Evolutionary conservation across 805 yeast genomes (phyloP).

Genomic region (Candida saitoana): DNA sequence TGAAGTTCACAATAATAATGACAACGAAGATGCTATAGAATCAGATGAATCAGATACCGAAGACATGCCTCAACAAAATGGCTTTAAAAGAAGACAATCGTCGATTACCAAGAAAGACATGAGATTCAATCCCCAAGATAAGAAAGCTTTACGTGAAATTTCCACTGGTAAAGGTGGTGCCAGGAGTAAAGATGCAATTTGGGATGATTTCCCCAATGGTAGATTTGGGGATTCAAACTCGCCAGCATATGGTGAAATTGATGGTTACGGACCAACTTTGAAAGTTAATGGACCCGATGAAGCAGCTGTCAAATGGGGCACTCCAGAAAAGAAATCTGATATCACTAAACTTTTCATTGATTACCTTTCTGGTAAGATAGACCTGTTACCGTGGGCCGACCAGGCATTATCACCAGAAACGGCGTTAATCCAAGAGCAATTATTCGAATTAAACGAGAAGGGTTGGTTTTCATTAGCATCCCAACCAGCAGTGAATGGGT

Average conservation of each 20-base stretch:
- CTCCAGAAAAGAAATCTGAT: slow-evolving; percentile 58
- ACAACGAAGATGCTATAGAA: slow-evolving; percentile 33
- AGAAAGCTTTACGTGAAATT: slow-evolving; percentile 65
- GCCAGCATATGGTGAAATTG: slow-evolving; percentile 97
- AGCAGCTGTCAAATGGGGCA: slow-evolving; percentile 78
- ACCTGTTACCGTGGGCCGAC: slow-evolving; percentile 89
- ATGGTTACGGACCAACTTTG: slow-evolving; percentile 91
- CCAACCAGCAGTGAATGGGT: slow-evolving; percentile 89
- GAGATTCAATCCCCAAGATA: slow-evolving; percentile 18
- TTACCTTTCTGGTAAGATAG: slow-evolving; percentile 71
- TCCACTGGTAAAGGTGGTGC: slow-evolving; percentile 85
- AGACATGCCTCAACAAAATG: slow-evolving; percentile 5
- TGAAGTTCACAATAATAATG: slow-evolving; percentile 23
- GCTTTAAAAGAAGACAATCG: slow-evolving; percentile 29
- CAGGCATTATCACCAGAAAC: slow-evolving; percentile 84
- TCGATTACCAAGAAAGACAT: slow-evolving; percentile 27
- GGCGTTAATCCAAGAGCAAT: slow-evolving; percentile 85
- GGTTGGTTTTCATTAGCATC: slow-evolving; percentile 88
- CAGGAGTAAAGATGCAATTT: slow-evolving; percentile 82
- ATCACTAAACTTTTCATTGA: slow-evolving; percentile 62
- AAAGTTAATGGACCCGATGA: slow-evolving; percentile 61
- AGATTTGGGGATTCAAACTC: slow-evolving; percentile 93
- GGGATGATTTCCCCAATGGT: slow-evolving; percentile 98
- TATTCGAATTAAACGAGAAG: slow-evolving; percentile 68
- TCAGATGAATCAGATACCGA: slow-evolving; percentile 34